Base-by-base conservation (phyloP, 495 filamentous ascomycete genomes). In the Talaromyces nanjingensis region DNA sequence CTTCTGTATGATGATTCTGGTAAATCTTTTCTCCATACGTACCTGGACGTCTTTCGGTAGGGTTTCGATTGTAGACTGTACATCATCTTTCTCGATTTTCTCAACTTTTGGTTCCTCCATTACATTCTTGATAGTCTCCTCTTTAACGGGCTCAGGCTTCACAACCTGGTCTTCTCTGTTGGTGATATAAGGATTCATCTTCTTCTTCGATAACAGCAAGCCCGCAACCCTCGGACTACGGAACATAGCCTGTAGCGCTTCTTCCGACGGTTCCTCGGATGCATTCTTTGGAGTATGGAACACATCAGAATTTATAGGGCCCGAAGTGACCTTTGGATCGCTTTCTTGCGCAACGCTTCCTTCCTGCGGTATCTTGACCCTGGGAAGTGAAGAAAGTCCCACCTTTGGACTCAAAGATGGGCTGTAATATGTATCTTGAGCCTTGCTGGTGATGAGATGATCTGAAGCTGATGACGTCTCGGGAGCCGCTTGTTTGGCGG, bases 191-290 rank as follows among this genome's bases (percentile, higher is more conserved):
- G 70, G 55, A 24, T 69, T 66, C 39, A 29, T 53, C 37, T 47
- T 56, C 6, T 42, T 34, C 33, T 65, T 54, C 9, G 63, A 64
- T 16, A 64, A 24, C 3, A 91, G 71, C 69, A 84, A 76, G 55
- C 78, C 77, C 27, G 86, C 84, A 12, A 89, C 84, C 62, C 76
- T 77, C 0, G 83, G 82, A 56, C 81, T 88, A 24, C 83, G 80
- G 68, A 90, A 90, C 6, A 89, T 69, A 64, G 83, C 82, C 31
- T 78, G 81, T 70, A 87, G 81, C 69, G 86, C 76, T 45, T 84
- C 84, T 33, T 87, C 82, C 14, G 83, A 74, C 37, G 81, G 59
- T 59, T 82, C 74, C 33, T 83, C 73, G 63, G 79, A 72, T 34
- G 70, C 20, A 29, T 61, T 66, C 20, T 70, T 69, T 6, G 76